Evolutionary conservation across 1,284 basidiomycete genomes (phyloP), one percentile per base, ranked within the genome.

Genomic region (Fomitopsis pinicola): DNA sequence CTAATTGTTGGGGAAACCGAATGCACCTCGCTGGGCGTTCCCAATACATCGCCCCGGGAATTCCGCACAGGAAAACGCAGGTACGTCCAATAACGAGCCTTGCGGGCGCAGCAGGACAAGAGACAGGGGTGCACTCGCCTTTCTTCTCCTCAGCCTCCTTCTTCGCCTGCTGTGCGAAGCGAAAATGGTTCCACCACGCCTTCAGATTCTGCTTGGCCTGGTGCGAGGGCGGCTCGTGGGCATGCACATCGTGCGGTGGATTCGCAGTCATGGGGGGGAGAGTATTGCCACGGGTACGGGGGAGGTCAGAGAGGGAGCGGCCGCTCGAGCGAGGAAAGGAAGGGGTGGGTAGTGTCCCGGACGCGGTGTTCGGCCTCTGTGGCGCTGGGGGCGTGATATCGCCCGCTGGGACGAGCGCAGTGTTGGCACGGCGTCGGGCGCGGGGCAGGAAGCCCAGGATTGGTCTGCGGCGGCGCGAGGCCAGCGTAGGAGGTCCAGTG

Each of bases 111-210:
- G 63, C 42, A 54, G 55, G 61, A 42, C 42, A 28, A 38, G 35
- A 59, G 45, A 53, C 35, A 59, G 65, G 35, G 56, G 10, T 7
- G 30, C 8, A 72, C 70, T 68, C 69, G 76, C 78, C 75, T 63
- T 76, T 76, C 67, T 71, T 74, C 58, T 73, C 72, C 63, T 80
- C 78, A 4, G 75, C 74, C 44, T 82, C 78, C 66, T 80, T 83
- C 77, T 84, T 89, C 19, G 77, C 66, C 65, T 80, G 80, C 74
- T 87, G 85, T 5, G 79, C 78, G 64, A 82, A 82, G 48, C 83
- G 86, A 69, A 94, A 92, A 64, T 85, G 82, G 61, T 85, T 85
- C 90, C 92, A 94, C 93, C 93, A 95, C 6, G 88, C 83, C 78
- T 89, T 90, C 60, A 93, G 81, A 60, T 80, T 86, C 19, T 85